These are phyloP conservation scores for Xylariaceae sp. DNA, from an alignment of 2,329 filamentous ascomycete genomes.

Conservation along the genomic window DNA sequence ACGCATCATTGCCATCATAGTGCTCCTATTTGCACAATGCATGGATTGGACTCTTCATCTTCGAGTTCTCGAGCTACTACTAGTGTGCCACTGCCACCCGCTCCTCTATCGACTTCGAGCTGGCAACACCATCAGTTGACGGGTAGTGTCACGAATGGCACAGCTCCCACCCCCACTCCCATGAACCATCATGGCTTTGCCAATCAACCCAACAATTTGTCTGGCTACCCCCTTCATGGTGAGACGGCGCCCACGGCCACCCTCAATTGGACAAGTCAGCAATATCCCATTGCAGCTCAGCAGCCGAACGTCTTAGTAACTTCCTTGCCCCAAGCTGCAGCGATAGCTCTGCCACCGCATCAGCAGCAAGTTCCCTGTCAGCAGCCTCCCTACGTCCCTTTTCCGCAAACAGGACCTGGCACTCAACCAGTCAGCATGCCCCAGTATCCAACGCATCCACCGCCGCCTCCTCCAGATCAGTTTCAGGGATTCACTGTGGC, in stretches of 20 bases:
- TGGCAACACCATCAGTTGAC: slow-evolving; percentile 1
- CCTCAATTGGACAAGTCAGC: not conserved
- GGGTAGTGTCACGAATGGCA: not conserved
- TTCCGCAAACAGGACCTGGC: slow-evolving; percentile 6
- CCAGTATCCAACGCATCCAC: slow-evolving; percentile 14
- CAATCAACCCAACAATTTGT: not conserved
- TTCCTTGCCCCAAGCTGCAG: slow-evolving; percentile 7
- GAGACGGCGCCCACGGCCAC: not conserved
- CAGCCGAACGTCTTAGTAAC: slow-evolving; percentile 4
- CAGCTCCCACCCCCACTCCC: not conserved
- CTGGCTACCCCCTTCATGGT: slow-evolving; percentile 1
- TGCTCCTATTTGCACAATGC: not conserved
- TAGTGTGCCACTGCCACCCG: slow-evolving; percentile 3
- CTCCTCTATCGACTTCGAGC: slow-evolving; percentile 1
- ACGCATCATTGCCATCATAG: not conserved
- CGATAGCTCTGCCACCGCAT: slow-evolving; percentile 10
- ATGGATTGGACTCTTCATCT: not conserved
- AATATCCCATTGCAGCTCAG: slow-evolving; percentile 9
- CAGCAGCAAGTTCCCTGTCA: slow-evolving; percentile 5
- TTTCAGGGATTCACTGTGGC: not conserved
- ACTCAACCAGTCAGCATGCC: slow-evolving; percentile 1
- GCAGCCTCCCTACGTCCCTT: not conserved
- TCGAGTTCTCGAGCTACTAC: not conserved
- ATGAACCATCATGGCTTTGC: not conserved
- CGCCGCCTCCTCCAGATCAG: slow-evolving; percentile 3